phyloP scores from a whole-genome alignment of 2,329 filamentous ascomycete genomes.

The Huntiella abstrusa region DNA sequence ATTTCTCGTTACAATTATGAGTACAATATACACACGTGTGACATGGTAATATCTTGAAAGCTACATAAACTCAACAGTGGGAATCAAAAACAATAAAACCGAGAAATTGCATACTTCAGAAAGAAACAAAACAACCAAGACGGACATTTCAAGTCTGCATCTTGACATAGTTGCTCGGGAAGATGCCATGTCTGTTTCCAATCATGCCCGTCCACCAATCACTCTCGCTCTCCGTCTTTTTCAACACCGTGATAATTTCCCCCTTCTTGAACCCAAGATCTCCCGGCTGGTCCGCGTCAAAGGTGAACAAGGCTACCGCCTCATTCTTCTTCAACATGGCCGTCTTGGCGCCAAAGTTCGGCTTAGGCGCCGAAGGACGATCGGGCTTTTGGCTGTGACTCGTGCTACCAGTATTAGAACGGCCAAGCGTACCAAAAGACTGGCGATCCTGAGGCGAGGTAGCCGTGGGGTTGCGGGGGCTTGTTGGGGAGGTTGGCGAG shows the following conservation, averaged over 20 bases:
- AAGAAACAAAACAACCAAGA: constrained; percentile 5
- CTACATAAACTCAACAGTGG: neutral
- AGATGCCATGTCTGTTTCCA: constrained; percentile 71
- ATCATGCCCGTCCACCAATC: constrained; percentile 96
- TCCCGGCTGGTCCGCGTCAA: constrained; percentile 82
- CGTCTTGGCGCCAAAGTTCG: constrained; percentile 50
- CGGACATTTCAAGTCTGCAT: constrained; percentile 30
- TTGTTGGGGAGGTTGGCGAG: neutral
- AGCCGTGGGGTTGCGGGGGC: neutral
- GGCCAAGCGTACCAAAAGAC: constrained; percentile 18
- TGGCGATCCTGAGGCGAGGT: neutral
- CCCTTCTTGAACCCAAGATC: constrained; percentile 96
- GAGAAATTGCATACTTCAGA: neutral
- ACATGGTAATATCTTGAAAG: too few relatives aligned
- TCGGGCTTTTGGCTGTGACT: constrained; percentile 35
- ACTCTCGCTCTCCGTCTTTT: constrained; percentile 81
- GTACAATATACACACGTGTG: too few relatives aligned
- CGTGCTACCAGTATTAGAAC: constrained; percentile 20
- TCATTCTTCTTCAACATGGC: constrained; percentile 49
- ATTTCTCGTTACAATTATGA: too few relatives aligned
- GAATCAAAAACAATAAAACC: neutral
- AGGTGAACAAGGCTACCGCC: constrained; percentile 79
- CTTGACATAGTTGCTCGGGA: constrained; percentile 66
- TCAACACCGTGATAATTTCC: constrained; percentile 83
- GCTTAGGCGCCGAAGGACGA: constrained; percentile 75